These are phyloP conservation scores for Coemansia sp. DNA, from an alignment of 192 early-diverging fungal genomes.

Conservation along the genomic window DNA sequence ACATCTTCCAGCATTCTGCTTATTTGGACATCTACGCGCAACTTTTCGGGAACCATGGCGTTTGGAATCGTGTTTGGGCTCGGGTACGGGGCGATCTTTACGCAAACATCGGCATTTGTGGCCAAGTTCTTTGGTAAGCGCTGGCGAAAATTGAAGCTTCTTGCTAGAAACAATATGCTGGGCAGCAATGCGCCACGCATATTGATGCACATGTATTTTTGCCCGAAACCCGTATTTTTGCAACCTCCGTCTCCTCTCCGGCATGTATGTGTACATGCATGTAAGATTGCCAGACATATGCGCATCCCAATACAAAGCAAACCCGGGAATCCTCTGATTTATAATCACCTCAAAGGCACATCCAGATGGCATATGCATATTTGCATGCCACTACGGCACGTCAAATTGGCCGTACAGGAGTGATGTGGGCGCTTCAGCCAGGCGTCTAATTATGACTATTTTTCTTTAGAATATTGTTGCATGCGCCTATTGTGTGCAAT, in stretches of 20 bases:
- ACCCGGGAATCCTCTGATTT: neutral
- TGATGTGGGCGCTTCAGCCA: too few species aligned
- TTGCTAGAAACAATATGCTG: neutral
- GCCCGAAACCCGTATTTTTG: neutral
- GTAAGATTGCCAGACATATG: neutral
- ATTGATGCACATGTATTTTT: slow-evolving; percentile 1
- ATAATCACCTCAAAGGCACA: neutral
- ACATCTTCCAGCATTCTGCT: slow-evolving; percentile 32
- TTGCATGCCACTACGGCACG: neutral
- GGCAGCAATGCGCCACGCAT: slow-evolving; percentile 7
- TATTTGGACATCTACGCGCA: slow-evolving; percentile 41
- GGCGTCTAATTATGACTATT: neutral
- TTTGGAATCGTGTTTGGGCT: slow-evolving; percentile 55
- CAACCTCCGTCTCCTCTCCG: neutral
- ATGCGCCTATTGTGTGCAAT: neutral
- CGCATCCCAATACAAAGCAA: neutral
- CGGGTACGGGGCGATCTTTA: slow-evolving; percentile 53
- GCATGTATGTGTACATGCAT: neutral
- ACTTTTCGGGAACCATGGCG: slow-evolving; percentile 46
- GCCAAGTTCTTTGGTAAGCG: slow-evolving; percentile 52
- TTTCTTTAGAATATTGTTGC: neutral
- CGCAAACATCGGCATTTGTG: slow-evolving; percentile 49
- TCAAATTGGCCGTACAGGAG: too few species aligned
- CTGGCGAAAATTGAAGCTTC: neutral
- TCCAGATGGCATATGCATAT: neutral